Percentiles rank a stretch among this genome's conserved stretches.
These are phyloP conservation scores for Trypanosoma conorhini DNA, from an alignment of 208 protist genomes.

Conservation along the genomic window DNA sequence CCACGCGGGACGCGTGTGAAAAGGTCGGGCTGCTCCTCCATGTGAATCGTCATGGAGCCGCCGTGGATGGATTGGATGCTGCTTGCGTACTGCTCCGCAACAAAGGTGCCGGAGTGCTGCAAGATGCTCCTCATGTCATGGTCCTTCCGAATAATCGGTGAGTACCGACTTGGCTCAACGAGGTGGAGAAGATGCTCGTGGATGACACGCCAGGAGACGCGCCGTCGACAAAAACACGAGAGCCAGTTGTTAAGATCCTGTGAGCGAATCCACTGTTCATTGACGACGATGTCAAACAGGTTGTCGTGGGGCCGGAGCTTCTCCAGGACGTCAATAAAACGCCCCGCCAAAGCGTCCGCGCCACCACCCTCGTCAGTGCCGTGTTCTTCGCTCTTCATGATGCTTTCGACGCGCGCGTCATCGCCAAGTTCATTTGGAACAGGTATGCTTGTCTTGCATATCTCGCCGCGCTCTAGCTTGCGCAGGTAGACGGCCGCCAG, in stretches of 20 bases:
- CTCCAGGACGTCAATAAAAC: conserved; percentile 43
- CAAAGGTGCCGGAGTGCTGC: conserved; percentile 50
- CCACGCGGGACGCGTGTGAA: conserved; percentile 34
- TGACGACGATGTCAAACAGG: conserved; percentile 77
- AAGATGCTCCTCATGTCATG: conserved; percentile 47
- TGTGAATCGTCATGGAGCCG: conserved; percentile 43
- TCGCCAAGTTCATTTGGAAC: conserved; percentile 21
- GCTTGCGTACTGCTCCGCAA: conserved; percentile 63
- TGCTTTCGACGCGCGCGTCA: conserved; percentile 21
- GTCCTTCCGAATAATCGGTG: conserved; percentile 47
- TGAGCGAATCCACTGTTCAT: conserved; percentile 71
- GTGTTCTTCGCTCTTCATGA: conserved; percentile 2
- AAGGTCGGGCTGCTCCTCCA: conserved; percentile 60
- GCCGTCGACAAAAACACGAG: conserved; percentile 71
- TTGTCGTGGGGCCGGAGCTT: conserved; percentile 69
- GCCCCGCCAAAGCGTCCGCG: background rate
- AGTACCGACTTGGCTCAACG: conserved; percentile 35
- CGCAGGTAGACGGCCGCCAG: conserved; percentile 35
- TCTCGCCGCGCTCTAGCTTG: conserved; percentile 22
- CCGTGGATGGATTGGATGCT: conserved; percentile 32
- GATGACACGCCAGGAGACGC: conserved; percentile 82
- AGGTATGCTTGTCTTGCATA: conserved; percentile 9
- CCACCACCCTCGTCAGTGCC: background rate
- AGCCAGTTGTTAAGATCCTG: conserved; percentile 73
- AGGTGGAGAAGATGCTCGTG: conserved; percentile 84